phyloP scores from a whole-genome alignment of 2,329 filamentous ascomycete genomes.

The Diaporthe aspalathi region DNA sequence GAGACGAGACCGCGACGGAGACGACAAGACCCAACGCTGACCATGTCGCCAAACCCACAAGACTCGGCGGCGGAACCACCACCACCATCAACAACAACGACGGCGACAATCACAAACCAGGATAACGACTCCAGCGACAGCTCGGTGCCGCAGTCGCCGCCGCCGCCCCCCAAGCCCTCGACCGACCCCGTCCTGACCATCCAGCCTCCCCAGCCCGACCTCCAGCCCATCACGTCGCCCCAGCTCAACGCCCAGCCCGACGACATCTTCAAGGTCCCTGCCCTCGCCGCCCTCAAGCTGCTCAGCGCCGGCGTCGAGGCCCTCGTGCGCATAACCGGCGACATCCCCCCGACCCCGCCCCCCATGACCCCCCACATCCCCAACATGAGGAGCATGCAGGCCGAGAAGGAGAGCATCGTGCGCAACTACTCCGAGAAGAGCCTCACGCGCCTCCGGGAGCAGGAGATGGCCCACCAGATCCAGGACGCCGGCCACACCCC shows the following conservation, averaged over 20 bases:
- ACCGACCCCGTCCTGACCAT: constrained; percentile 50
- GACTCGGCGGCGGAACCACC: constrained; percentile 25
- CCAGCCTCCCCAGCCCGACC: constrained; percentile 39
- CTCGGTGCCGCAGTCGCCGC: constrained; percentile 48
- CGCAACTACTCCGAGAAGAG: constrained; percentile 68
- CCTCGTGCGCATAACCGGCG: constrained; percentile 78
- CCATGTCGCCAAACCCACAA: constrained; percentile 39
- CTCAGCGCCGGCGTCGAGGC: constrained; percentile 79
- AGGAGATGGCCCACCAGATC: constrained; percentile 49
- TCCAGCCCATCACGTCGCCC: constrained; percentile 44
- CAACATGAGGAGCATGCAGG: constrained; percentile 71
- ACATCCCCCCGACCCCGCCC: constrained; percentile 84
- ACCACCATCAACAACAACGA: not conserved
- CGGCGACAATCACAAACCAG: not conserved
- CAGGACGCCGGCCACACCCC: constrained; percentile 42
- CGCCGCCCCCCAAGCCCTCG: constrained; percentile 53
- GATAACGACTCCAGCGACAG: constrained; percentile 39
- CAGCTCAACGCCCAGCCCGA: constrained; percentile 55
- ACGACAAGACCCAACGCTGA: not conserved
- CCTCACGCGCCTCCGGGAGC: constrained; percentile 57
- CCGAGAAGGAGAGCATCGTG: constrained; percentile 70
- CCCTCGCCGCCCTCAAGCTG: constrained; percentile 81
- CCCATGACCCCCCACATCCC: constrained; percentile 72
- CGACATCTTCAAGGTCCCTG: constrained; percentile 79
- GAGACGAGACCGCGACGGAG: not conserved